A percentile compares a stretch with the other conserved stretches of the same genome.
phyloP scores from a whole-genome alignment of 768 basidiomycete species.

The Rubroboletus pulcherrimus region DNA sequence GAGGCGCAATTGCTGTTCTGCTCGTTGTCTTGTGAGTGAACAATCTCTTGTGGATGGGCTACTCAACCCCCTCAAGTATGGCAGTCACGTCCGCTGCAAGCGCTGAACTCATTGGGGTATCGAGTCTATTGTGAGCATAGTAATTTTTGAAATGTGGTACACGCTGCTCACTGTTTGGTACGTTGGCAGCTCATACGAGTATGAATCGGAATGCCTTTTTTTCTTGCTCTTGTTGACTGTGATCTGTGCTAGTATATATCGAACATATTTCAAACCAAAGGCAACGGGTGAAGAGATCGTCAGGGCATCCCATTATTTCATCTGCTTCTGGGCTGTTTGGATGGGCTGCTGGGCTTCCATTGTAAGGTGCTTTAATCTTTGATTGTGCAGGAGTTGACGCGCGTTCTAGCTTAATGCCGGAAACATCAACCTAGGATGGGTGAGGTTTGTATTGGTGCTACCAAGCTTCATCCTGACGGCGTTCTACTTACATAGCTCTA shows the following conservation, averaged over 20 bases:
- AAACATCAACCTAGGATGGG: slow-evolving; percentile 46
- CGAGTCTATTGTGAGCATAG: slow-evolving; percentile 39
- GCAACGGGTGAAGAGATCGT: slow-evolving; percentile 39
- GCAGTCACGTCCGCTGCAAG: slow-evolving; percentile 46
- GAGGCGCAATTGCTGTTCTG: slow-evolving; percentile 41
- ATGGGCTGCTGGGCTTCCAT: slow-evolving; percentile 41
- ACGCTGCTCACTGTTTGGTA: not conserved
- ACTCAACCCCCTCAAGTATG: slow-evolving; percentile 29
- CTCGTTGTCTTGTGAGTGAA: slow-evolving; percentile 39
- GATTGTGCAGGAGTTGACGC: not conserved
- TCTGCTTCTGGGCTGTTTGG: slow-evolving; percentile 42
- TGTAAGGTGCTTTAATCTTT: slow-evolving; percentile 17
- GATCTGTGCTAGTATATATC: slow-evolving; percentile 28
- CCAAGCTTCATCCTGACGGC: slow-evolving; percentile 1
- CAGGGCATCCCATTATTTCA: slow-evolving; percentile 37
- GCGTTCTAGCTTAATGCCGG: slow-evolving; percentile 39
- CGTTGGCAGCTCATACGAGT: slow-evolving; percentile 44
- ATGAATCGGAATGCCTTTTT: not conserved
- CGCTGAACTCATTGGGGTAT: slow-evolving; percentile 44
- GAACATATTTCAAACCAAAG: slow-evolving; percentile 37
- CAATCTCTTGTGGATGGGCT: not conserved
- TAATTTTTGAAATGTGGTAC: not conserved
- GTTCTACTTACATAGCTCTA: slow-evolving; percentile 29
- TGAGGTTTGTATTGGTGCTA: slow-evolving; percentile 15
- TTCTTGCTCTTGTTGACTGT: not conserved